Evolutionary conservation across 306 rosid species (phyloP), one percentile per base, ranked within the genome.

Genomic region (Rosa rugosa): DNA sequence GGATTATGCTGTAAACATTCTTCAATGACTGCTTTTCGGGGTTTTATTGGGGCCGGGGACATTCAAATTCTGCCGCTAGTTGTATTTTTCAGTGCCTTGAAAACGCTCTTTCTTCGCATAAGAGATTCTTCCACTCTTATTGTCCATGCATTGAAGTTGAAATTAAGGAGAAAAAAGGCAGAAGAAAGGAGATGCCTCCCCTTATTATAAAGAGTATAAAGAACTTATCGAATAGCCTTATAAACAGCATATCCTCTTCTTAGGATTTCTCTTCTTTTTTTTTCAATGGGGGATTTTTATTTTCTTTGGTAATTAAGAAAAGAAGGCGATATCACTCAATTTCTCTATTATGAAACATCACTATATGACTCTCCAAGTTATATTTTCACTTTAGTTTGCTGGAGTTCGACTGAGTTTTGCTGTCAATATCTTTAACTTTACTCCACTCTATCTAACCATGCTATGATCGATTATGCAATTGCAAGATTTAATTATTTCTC

Each of bases 1-100:
- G 75, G 79, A 51, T 80, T 66, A 66, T 80, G 64, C 79, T 54
- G 72, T 73, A 69, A 67, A 66, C 63, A 68, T 65, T 53, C 57
- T 46, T 34, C 77, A 17, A 14, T 5, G 72, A 46, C 50, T 54
- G 41, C 73, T 51, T 76, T 64, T 3, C 38, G 16, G 71, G 71
- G 44, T 6, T 44, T 25, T 17, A 17, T 75, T 27, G 41, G 62
- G 73, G 46, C 17, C 64, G 66, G 36, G 77, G 36, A 53, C 50
- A 53, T 11, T 73, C 50, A 57, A 57, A 57, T 57, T 51, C 70
- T 31, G 76, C 20, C 9, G 23, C n/a, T 20, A n/a, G 6, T 56
- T 23, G 5, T 38, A 46, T 22, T n/a, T 71, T 22, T 8, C 38
- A 25, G 44, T n/a, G 73, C 80, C 63, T 47, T 49, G 63, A 66